These are phyloP conservation scores for Yamadazyma atlantica DNA, from an alignment of 1,139 yeast genomes.

Conservation along the genomic window DNA sequence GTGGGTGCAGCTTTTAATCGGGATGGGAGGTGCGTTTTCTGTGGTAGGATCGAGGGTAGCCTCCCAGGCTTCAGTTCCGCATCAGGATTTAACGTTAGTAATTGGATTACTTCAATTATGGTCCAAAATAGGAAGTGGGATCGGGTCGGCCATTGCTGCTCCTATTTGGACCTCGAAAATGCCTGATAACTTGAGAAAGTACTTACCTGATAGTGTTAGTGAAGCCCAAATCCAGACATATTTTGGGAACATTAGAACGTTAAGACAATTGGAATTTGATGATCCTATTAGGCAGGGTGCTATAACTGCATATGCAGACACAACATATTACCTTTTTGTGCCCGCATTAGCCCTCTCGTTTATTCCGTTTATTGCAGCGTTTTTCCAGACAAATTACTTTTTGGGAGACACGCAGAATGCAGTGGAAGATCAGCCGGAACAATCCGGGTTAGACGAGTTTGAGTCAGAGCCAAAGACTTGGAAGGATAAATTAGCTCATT, in stretches of 20 bases:
- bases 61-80: slow-evolving; percentile 39
- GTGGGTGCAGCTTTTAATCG: slow-evolving; percentile 22
- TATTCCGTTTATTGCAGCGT: slow-evolving; percentile 24
- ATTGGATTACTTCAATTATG: slow-evolving; percentile 42
- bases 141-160: slow-evolving; percentile 46
- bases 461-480: neutral
- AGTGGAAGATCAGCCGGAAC: slow-evolving; percentile 16
- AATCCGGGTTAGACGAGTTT: neutral
- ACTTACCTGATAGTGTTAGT: slow-evolving; percentile 20
- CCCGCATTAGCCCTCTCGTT: slow-evolving; percentile 24
- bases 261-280: slow-evolving; percentile 20
- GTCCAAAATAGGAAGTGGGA: slow-evolving; percentile 42
- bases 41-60: slow-evolving; percentile 30
- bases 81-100: slow-evolving; percentile 45
- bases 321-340: slow-evolving; percentile 21
- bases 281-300: slow-evolving; percentile 26
- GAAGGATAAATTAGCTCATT: slow-evolving; percentile 4
- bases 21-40: slow-evolving; percentile 31
- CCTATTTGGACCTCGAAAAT: slow-evolving; percentile 47
- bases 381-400: slow-evolving; percentile 31
- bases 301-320: slow-evolving; percentile 26
- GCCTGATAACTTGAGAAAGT: slow-evolving; percentile 26
- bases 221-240: slow-evolving; percentile 15
- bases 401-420: slow-evolving; percentile 32
- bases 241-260: slow-evolving; percentile 18